Evolutionary conservation across 805 yeast genomes (phyloP).

Genomic region (Saccharomycopsis sp.): DNA sequence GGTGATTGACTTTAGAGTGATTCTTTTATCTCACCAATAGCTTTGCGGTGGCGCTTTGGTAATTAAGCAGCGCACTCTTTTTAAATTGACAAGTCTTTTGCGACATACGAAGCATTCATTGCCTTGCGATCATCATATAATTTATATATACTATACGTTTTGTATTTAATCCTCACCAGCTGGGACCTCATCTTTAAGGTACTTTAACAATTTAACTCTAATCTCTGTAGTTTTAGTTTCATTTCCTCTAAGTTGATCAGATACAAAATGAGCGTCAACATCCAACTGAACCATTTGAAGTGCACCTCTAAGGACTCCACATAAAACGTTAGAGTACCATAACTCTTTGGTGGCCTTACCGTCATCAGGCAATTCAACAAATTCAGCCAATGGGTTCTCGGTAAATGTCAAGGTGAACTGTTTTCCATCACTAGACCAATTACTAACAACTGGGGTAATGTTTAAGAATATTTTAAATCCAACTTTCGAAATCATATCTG

Average conservation of each 20-base stretch:
- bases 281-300: slow-evolving; percentile 94
- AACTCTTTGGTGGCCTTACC: slow-evolving; percentile 60
- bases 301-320: slow-evolving; percentile 88
- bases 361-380: slow-evolving; percentile 88
- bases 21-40: too few relatives aligned
- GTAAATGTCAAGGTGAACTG: slow-evolving; percentile 64
- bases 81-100: too few relatives aligned
- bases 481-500: slow-evolving; percentile 75
- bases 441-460: slow-evolving; percentile 64
- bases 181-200: slow-evolving; percentile 90
- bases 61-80: too few relatives aligned
- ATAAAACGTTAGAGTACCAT: slow-evolving; percentile 88
- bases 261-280: slow-evolving; percentile 72
- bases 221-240: slow-evolving; percentile 64
- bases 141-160: too few relatives aligned
- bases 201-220: slow-evolving; percentile 58
- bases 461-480: slow-evolving; percentile 90
- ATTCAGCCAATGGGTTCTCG: slow-evolving; percentile 91
- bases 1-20: too few relatives aligned
- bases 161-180: slow-evolving; percentile 95
- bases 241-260: slow-evolving; percentile 80
- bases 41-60: too few relatives aligned
- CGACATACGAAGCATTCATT: too few relatives aligned
- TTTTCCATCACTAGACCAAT: slow-evolving; percentile 72
- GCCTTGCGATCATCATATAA: too few relatives aligned